Evolutionary conservation across 192 early-diverging fungal species (phyloP).

Genomic region (Gonapodya prolifera): DNA sequence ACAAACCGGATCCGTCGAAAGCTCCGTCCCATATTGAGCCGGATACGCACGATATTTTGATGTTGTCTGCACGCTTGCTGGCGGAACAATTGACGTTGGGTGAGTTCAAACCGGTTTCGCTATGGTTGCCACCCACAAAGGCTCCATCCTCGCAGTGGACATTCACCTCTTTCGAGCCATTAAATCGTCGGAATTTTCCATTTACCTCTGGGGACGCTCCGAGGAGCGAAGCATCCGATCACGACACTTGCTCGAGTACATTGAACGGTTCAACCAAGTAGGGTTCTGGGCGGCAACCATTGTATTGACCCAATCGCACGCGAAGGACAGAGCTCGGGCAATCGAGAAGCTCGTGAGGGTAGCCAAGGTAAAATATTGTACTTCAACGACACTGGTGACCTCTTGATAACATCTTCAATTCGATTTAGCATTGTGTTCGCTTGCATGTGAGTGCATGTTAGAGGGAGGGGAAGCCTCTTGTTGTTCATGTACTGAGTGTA

Average conservation of each 20-base stretch:
- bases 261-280: conserved; percentile 20
- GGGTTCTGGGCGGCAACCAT: conserved; percentile 19
- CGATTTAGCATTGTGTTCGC: neutral
- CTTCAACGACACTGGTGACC: neutral
- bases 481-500: neutral
- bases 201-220: conserved; percentile 14
- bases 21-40: neutral
- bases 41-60: conserved; percentile 17
- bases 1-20: too few species aligned
- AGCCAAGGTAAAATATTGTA: neutral
- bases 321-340: conserved; percentile 12
- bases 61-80: conserved; percentile 12
- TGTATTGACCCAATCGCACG: conserved; percentile 10
- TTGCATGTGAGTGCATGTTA: conserved; percentile 5
- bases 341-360: conserved; percentile 20
- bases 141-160: conserved; percentile 12
- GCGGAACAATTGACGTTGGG: conserved; percentile 24
- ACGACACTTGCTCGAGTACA: conserved; percentile 14
- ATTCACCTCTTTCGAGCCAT: conserved; percentile 18
- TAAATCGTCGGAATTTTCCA: conserved; percentile 17
- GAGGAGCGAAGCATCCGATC: conserved; percentile 11
- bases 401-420: neutral
- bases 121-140: neutral
- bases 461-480: neutral
- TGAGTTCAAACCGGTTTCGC: neutral